Evolutionary conservation across 2,329 filamentous ascomycete species (phyloP), one percentile per base, ranked within the genome.

Genomic region (Pseudocercospora pini-densiflorae): DNA sequence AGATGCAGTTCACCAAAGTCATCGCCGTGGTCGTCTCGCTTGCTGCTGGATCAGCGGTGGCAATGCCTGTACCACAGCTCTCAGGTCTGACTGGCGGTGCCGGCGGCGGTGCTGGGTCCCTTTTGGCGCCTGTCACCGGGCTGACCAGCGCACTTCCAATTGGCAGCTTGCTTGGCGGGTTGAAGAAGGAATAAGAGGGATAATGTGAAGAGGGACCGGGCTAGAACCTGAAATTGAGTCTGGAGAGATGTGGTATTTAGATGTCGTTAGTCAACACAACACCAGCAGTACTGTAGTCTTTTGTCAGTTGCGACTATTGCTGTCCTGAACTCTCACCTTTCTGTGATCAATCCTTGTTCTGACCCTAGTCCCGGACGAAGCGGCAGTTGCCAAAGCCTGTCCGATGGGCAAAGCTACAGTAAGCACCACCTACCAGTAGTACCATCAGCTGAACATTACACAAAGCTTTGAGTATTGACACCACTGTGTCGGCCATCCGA

Each of bases 21-120:
- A 19, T 40, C n/a, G 55, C 33, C 31, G n/a, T 43, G 14, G 27
- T 57, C 24, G 27, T 33, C 61, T 67, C 72, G 67, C 70, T 67
- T 31, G 55, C 55, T 21, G 55, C 55, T 19, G 33, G 55, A 29
- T 14, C 19, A 21, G 55, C 55, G n/a, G 19, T 40, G 9, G 55
- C 55, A 8, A 58, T 58, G 55, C 55, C 55, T 23, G 16, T 40
- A 14, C 55, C 55, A 43, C 31, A 58, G 31, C 31, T 58, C 8
- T 4, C 29, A 21, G 31, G 55, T 7, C 33, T 43, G 16, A 40
- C 12, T 3, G 33, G 31, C 55, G 27, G 51, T 55, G 27, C 16
- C 5, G 27, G 12, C 7, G 33, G 31, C 55, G 27, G 51, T 55
- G 27, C 16, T 14, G 27, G 12, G 16, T n/a, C 23, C 33, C 51